Conservation (phyloP, 192 early-diverging fungal species). For the Rhizophlyctis rosea region DNA sequence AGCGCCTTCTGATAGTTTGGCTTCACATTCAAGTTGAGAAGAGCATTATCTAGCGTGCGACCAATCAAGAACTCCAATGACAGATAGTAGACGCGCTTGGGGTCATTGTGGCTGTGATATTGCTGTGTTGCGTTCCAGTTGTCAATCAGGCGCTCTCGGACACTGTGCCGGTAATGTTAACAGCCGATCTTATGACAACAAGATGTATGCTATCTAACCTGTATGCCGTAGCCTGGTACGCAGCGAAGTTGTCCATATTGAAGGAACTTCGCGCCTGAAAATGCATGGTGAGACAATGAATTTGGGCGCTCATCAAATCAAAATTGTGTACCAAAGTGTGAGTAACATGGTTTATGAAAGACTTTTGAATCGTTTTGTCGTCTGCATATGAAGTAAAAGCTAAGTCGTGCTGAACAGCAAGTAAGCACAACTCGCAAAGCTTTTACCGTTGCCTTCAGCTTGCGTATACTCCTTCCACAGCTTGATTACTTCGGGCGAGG, state of each 20-base stretch:
- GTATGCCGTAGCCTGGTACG: slow-evolving; percentile 90
- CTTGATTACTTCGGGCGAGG: slow-evolving; percentile 27
- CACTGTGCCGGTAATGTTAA: slow-evolving; percentile 38
- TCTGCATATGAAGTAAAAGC: slow-evolving; percentile 44
- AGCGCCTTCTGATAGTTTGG: slow-evolving; percentile 69
- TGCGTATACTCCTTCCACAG: slow-evolving; percentile 23
- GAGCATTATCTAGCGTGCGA: slow-evolving; percentile 94
- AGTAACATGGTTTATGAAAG: slow-evolving; percentile 85
- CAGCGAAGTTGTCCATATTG: slow-evolving; percentile 90
- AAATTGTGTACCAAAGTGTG: slow-evolving; percentile 77
- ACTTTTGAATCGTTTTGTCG: slow-evolving; percentile 69
- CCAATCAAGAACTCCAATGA: slow-evolving; percentile 97
- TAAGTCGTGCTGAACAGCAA: neutral
- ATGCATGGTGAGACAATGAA: neutral
- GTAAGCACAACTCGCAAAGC: neutral
- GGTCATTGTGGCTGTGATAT: slow-evolving; percentile 69
- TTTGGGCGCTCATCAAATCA: too few species aligned
- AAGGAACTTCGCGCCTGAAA: slow-evolving; percentile 69
- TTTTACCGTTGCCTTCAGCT: neutral
- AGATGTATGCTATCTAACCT: slow-evolving; percentile 42
- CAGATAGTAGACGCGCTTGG: slow-evolving; percentile 96
- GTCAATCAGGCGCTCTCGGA: slow-evolving; percentile 90
- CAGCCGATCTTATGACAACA: neutral
- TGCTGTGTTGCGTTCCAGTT: slow-evolving; percentile 95
- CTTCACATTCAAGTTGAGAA: slow-evolving; percentile 84